Evolutionary conservation across 306 rosid genomes (phyloP).

Genomic region (Prunus dulcis): DNA sequence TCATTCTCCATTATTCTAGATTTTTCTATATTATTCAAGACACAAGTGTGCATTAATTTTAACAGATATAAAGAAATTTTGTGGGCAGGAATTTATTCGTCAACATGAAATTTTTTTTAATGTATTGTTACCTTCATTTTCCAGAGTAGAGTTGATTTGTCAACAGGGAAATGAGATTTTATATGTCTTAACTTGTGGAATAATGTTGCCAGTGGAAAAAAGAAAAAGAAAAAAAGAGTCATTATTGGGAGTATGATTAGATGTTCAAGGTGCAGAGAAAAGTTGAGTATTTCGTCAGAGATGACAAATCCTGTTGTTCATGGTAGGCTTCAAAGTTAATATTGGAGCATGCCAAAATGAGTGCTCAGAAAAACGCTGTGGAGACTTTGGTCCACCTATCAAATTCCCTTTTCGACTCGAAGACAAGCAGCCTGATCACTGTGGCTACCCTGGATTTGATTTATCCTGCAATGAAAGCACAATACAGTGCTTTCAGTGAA

Average conservation of each 20-base stretch:
- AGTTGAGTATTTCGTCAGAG: not conserved
- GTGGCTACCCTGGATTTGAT: conserved; percentile 14
- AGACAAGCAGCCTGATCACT: not conserved
- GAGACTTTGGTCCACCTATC: not conserved
- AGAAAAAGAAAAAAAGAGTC: too few species aligned
- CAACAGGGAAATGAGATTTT: too few species aligned
- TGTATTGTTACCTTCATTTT: too few species aligned
- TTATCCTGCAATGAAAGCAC: not conserved
- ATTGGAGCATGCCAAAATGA: conserved; percentile 2
- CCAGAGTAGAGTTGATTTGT: too few species aligned
- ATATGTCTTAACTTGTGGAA: too few species aligned
- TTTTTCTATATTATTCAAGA: too few species aligned
- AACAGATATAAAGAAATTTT: too few species aligned
- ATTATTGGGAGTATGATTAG: too few species aligned
- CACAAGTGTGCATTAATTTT: too few species aligned
- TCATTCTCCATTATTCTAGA: not conserved
- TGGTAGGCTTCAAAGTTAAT: not conserved
- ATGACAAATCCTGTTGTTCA: not conserved
- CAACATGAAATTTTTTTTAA: too few species aligned
- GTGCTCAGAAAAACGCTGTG: not conserved
- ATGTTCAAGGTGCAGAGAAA: not conserved
- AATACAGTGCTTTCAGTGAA: conserved; percentile 1
- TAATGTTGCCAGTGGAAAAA: too few species aligned
- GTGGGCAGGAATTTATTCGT: too few species aligned
- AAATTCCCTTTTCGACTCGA: conserved; percentile 23